phyloP scores from a whole-genome alignment of 768 basidiomycete species.

The Lactarius evosmus region DNA sequence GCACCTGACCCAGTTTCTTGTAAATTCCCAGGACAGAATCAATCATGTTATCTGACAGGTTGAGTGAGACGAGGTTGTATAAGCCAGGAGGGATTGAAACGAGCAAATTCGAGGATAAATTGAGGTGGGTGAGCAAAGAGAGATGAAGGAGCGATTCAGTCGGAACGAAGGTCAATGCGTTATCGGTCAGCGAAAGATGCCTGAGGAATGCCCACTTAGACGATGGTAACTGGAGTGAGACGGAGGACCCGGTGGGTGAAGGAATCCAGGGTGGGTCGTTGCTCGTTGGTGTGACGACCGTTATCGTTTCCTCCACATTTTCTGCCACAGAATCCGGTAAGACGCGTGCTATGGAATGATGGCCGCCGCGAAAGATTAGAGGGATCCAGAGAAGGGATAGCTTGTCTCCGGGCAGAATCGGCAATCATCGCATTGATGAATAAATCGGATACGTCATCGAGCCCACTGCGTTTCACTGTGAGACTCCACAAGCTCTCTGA shows the following conservation, averaged over 20 bases:
- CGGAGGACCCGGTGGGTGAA: conserved; percentile 30
- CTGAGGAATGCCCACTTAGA: conserved; percentile 74
- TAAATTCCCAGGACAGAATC: conserved; percentile 94
- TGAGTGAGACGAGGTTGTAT: conserved; percentile 82
- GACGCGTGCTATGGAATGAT: conserved; percentile 47
- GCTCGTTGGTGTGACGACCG: conserved; percentile 18
- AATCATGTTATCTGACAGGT: conserved; percentile 97
- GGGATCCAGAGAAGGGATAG: conserved; percentile 44
- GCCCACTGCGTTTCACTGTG: conserved; percentile 72
- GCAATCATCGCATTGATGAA: conserved; percentile 75
- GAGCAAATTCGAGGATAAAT: conserved; percentile 88
- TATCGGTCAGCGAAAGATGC: conserved; percentile 75
- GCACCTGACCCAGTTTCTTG: conserved; percentile 70
- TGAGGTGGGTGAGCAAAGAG: conserved; percentile 73
- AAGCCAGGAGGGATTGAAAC: conserved; percentile 83
- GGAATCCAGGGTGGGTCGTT: conserved; percentile 26
- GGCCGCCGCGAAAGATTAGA: conserved; percentile 40
- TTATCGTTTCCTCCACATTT: conserved; percentile 42
- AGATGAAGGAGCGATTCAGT: conserved; percentile 61
- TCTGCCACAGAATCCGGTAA: conserved; percentile 63
- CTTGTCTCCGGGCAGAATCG: conserved; percentile 63
- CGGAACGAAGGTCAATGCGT: conserved; percentile 79
- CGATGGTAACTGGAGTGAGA: conserved; percentile 44
- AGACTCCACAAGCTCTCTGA: conserved; percentile 67
- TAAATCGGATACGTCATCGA: conserved; percentile 77